These are phyloP conservation scores for Collybiopsis confluens DNA, from an alignment of 768 basidiomycete genomes.

Conservation along the genomic window DNA sequence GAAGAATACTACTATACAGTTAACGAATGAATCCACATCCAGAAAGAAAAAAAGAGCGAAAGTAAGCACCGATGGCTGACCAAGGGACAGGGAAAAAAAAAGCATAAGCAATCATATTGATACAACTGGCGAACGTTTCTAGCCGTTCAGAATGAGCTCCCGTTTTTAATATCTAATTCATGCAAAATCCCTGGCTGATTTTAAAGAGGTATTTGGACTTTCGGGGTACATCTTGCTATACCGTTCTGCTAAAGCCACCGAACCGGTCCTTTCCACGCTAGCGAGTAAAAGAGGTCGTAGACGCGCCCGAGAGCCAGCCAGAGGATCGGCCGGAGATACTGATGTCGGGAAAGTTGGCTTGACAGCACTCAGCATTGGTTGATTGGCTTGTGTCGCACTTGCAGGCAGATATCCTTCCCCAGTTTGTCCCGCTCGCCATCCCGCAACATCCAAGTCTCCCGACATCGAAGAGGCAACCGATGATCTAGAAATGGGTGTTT, in stretches of 20 bases:
- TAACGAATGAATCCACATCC: no score
- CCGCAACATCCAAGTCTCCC: conserved; percentile 13
- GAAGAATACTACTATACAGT: no score
- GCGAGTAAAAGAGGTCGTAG: conserved; percentile 7
- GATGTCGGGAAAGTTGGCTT: conserved; percentile 8
- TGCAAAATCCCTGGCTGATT: no score
- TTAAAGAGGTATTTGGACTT: not conserved
- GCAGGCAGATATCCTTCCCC: conserved; percentile 19
- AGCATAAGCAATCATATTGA: no score
- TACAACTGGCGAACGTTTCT: no score
- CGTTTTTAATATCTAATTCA: no score
- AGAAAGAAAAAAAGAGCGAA: no score
- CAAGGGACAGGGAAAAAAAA: no score
- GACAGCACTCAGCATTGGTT: conserved; percentile 13
- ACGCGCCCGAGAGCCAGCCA: not conserved
- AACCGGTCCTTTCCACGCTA: conserved; percentile 2
- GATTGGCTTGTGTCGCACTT: conserved; percentile 15
- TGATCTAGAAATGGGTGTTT: conserved; percentile 2
- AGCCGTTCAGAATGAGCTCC: no score
- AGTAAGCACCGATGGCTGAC: no score
- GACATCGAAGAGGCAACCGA: conserved; percentile 4
- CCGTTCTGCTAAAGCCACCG: conserved; percentile 1
- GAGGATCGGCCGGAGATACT: not conserved
- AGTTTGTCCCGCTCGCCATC: conserved; percentile 15
- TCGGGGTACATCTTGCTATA: conserved; percentile 3